These are phyloP conservation scores for Coemansia sp. DNA, from an alignment of 192 early-diverging fungal species.

Conservation along the genomic window DNA sequence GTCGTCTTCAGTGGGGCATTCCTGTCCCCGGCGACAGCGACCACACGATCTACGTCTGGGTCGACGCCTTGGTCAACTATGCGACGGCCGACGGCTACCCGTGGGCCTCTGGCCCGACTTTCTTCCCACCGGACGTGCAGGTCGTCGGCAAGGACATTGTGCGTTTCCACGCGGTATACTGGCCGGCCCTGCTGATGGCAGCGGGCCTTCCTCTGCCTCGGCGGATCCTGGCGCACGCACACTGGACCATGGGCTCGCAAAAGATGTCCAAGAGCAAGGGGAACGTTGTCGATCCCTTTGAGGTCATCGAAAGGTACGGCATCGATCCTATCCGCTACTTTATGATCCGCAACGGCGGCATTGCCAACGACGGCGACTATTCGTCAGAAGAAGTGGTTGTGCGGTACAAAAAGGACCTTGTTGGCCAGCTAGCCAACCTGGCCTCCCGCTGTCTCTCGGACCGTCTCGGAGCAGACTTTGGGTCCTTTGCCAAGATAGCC, in stretches of 20 bases:
- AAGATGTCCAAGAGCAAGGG: slow-evolving; percentile 97
- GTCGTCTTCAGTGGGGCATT: slow-evolving; percentile 85
- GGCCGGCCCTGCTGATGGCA: slow-evolving; percentile 95
- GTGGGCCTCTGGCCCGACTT: slow-evolving; percentile 44
- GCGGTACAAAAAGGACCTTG: slow-evolving; percentile 76
- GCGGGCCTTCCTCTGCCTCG: slow-evolving; percentile 71
- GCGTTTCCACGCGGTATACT: slow-evolving; percentile 95
- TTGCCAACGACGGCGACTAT: slow-evolving; percentile 82
- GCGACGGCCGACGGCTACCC: slow-evolving; percentile 84
- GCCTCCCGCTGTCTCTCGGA: slow-evolving; percentile 62
- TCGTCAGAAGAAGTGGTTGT: slow-evolving; percentile 61
- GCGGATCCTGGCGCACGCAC: slow-evolving; percentile 86
- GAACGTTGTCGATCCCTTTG: slow-evolving; percentile 87
- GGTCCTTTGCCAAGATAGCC: slow-evolving; percentile 27
- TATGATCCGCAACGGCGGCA: slow-evolving; percentile 86
- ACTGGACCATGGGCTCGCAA: slow-evolving; percentile 84
- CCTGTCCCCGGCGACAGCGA: slow-evolving; percentile 80
- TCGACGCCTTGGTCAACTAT: slow-evolving; percentile 94
- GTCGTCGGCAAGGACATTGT: slow-evolving; percentile 96
- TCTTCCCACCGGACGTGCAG: slow-evolving; percentile 75
- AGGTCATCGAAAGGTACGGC: slow-evolving; percentile 67
- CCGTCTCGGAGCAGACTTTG: slow-evolving; percentile 31
- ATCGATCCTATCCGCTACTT: slow-evolving; percentile 88
- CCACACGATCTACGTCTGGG: slow-evolving; percentile 96
- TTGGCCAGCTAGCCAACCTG: slow-evolving; percentile 82